These are phyloP conservation scores for Colletotrichum tropicicola DNA, from an alignment of 2,329 filamentous ascomycete genomes.

Conservation along the genomic window DNA sequence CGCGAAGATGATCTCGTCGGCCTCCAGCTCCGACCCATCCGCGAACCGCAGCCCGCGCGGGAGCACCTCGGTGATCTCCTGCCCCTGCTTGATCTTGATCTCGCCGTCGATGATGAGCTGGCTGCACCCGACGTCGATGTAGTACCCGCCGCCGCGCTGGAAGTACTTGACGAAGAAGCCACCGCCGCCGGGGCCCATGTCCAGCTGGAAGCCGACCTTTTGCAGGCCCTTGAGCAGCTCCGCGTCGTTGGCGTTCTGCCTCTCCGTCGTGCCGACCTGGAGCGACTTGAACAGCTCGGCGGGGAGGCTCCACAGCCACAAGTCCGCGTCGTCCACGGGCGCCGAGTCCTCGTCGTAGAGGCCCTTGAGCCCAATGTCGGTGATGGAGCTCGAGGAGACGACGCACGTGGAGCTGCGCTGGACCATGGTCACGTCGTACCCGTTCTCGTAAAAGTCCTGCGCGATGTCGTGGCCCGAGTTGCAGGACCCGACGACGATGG, in stretches of 20 bases:
- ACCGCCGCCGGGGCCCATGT: constrained; percentile 60
- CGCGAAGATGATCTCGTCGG: constrained; percentile 54
- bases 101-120: constrained; percentile 41
- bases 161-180: constrained; percentile 54
- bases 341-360: constrained; percentile 63
- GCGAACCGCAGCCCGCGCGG: constrained; percentile 55
- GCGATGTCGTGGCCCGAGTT: constrained; percentile 77
- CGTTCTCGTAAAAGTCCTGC: constrained; percentile 73
- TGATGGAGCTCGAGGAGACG: constrained; percentile 62
- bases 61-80: constrained; percentile 62
- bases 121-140: constrained; percentile 38
- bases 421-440: constrained; percentile 74
- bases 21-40: constrained; percentile 41
- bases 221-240: constrained; percentile 53
- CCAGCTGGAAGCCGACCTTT: constrained; percentile 68
- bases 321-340: constrained; percentile 72
- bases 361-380: constrained; percentile 61
- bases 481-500: constrained; percentile 73
- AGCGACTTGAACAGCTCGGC: constrained; percentile 67
- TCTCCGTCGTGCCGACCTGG: constrained; percentile 54
- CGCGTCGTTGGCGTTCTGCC: constrained; percentile 47
- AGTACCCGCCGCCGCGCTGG: constrained; percentile 42
- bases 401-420: constrained; percentile 75
- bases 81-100: constrained; percentile 54
- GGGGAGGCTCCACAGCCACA: constrained; percentile 67